These are phyloP conservation scores for Cystobasidiaceae sp. DNA, from an alignment of 1,284 basidiomycete species.

Conservation along the genomic window DNA sequence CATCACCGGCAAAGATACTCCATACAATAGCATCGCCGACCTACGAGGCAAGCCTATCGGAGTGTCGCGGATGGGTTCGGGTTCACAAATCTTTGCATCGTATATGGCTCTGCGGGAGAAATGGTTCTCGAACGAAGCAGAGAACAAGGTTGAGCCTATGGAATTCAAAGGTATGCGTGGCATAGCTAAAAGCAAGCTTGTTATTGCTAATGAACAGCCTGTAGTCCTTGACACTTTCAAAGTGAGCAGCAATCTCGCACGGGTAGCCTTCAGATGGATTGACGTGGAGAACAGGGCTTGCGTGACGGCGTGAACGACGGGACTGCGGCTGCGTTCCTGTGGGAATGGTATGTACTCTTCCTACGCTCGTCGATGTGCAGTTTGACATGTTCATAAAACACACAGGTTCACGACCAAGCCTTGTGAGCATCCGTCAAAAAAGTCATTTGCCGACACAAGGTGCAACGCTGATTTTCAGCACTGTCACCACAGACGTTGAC, in stretches of 20 bases:
- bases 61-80: slow-evolving; percentile 71
- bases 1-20: slow-evolving; percentile 71
- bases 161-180: slow-evolving; percentile 63
- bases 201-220: not conserved
- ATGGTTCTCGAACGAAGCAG: slow-evolving; percentile 54
- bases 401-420: slow-evolving; percentile 86
- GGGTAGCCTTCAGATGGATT: not conserved
- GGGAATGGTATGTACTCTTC: slow-evolving; percentile 63
- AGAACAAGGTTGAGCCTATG: slow-evolving; percentile 51
- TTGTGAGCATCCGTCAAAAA: slow-evolving; percentile 47
- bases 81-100: slow-evolving; percentile 71
- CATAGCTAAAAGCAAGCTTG: not conserved
- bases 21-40: slow-evolving; percentile 68
- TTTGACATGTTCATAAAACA: not conserved
- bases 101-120: slow-evolving; percentile 84
- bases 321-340: slow-evolving; percentile 48
- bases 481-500: slow-evolving; percentile 8
- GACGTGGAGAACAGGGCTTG: slow-evolving; percentile 54
- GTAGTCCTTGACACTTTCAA: slow-evolving; percentile 83
- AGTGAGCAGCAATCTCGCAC: not conserved
- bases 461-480: not conserved
- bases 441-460: not conserved
- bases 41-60: slow-evolving; percentile 77
- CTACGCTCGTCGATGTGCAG: not conserved
- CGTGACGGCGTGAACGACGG: slow-evolving; percentile 84